Conservation (phyloP, 139 green algal species). For the Micromonas pusilla region DNA sequence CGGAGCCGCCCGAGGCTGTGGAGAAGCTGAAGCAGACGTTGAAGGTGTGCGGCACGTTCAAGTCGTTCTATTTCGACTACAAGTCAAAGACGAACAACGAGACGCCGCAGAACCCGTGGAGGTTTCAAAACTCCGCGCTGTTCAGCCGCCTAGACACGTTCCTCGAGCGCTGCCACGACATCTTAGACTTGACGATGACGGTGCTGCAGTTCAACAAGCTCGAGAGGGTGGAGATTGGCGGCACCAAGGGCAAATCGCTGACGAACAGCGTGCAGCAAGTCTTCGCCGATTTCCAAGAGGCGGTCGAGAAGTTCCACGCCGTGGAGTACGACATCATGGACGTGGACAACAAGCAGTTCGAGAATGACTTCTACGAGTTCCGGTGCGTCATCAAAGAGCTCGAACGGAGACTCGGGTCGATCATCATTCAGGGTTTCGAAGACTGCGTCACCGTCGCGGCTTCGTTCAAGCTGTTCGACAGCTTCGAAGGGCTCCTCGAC, state of each 20-base stretch:
- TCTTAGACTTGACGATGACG: slow-evolving; percentile 71
- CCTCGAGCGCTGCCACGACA: slow-evolving; percentile 64
- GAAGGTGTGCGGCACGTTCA: slow-evolving; percentile 63
- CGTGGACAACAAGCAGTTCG: slow-evolving; percentile 61
- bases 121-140: slow-evolving; percentile 77
- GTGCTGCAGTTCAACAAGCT: slow-evolving; percentile 84
- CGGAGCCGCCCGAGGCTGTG: slow-evolving; percentile 42
- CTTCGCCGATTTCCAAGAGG: slow-evolving; percentile 57
- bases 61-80: slow-evolving; percentile 68
- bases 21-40: slow-evolving; percentile 49
- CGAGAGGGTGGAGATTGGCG: slow-evolving; percentile 78
- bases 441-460: slow-evolving; percentile 73
- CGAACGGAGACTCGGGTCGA: slow-evolving; percentile 49
- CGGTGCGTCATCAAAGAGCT: slow-evolving; percentile 49
- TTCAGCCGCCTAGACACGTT: slow-evolving; percentile 82
- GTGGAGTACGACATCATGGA: slow-evolving; percentile 75
- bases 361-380: slow-evolving; percentile 56
- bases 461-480: slow-evolving; percentile 80
- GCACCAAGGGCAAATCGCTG: slow-evolving; percentile 77
- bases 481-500: slow-evolving; percentile 82
- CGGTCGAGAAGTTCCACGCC: slow-evolving; percentile 71
- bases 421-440: slow-evolving; percentile 91
- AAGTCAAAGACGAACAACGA: slow-evolving; percentile 74
- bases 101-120: slow-evolving; percentile 74
- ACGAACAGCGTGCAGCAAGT: slow-evolving; percentile 66